Conservation (phyloP, 345 rosid genomes). For the Salix brachista region DNA sequence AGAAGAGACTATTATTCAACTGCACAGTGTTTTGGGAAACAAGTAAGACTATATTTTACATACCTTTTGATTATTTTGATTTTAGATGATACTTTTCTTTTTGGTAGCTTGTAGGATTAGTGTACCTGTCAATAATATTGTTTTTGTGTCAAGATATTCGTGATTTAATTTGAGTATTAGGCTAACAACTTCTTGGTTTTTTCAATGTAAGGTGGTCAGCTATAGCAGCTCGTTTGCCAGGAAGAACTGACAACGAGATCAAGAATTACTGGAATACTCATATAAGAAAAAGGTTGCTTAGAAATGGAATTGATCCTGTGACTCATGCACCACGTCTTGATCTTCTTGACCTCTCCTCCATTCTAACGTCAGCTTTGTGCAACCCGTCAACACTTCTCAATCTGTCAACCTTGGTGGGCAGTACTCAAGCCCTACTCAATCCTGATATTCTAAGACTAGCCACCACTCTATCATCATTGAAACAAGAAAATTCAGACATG, state of each 20-base stretch:
- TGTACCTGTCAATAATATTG: not conserved
- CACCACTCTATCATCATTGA: conserved; percentile 37
- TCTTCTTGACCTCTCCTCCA: conserved; percentile 65
- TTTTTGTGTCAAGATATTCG: not conserved
- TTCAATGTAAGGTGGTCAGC: conserved; percentile 81
- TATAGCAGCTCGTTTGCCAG: conserved; percentile 95
- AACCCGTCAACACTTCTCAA: conserved; percentile 39
- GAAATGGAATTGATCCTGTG: conserved; percentile 88
- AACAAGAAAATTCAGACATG: conserved; percentile 48
- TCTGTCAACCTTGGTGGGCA: conserved; percentile 40
- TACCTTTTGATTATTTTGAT: not conserved
- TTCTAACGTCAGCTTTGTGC: conserved; percentile 47
- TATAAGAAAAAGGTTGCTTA: conserved; percentile 73
- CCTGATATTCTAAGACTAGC: conserved; percentile 42
- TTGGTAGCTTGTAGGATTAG: not conserved
- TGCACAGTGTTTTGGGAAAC: conserved; percentile 82
- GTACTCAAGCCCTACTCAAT: conserved; percentile 43
- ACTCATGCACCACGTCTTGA: conserved; percentile 85
- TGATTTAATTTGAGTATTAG: not conserved
- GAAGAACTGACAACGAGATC: conserved; percentile 93
- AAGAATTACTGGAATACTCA: conserved; percentile 97
- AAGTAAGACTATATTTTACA: conserved; percentile 41
- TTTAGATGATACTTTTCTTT: not conserved
- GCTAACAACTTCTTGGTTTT: not conserved
- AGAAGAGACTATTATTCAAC: conserved; percentile 87